A percentile compares a stretch with the other conserved stretches of the same genome.
Conservation (phyloP, 257 asterid species). For the Capsicum rhomboideum region DNA sequence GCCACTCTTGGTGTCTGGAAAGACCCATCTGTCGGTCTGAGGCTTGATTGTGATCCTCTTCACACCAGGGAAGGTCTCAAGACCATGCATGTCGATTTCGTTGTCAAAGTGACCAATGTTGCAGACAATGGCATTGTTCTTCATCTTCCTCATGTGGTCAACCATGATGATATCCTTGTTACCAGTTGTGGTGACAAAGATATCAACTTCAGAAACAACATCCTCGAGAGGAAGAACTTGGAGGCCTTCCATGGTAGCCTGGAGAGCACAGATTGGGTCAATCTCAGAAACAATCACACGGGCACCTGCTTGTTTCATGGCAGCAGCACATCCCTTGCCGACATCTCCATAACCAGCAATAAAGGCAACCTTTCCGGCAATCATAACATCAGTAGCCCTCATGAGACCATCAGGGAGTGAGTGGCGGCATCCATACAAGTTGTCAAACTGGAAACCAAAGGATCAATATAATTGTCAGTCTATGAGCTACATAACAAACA, state of each 20-base stretch:
- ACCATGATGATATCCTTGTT: constrained; percentile 64
- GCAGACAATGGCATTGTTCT: constrained; percentile 60
- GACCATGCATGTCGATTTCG: constrained; percentile 51
- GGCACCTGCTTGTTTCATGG: constrained; percentile 55
- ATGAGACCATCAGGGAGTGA: constrained; percentile 56
- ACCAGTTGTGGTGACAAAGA: constrained; percentile 64
- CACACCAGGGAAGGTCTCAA: constrained; percentile 49
- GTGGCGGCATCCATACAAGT: constrained; percentile 64
- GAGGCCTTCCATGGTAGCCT: constrained; percentile 57
- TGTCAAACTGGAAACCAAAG: constrained; percentile 30
- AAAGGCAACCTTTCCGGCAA: constrained; percentile 51
- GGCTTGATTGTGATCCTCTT: constrained; percentile 52
- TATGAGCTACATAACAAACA: background rate
- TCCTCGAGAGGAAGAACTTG: constrained; percentile 53
- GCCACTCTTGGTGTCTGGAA: constrained; percentile 39
- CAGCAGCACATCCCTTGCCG: constrained; percentile 59
- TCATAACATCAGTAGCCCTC: constrained; percentile 66
- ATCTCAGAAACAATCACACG: constrained; percentile 55
- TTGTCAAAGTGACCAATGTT: constrained; percentile 66
- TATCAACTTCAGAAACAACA: constrained; percentile 39
- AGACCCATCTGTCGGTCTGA: constrained; percentile 51
- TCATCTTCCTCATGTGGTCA: constrained; percentile 53
- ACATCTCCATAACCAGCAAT: constrained; percentile 56
- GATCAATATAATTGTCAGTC: background rate
- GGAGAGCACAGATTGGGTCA: constrained; percentile 62